phyloP scores from a whole-genome alignment of 495 filamentous ascomycete species.

The Tuber indicum region DNA sequence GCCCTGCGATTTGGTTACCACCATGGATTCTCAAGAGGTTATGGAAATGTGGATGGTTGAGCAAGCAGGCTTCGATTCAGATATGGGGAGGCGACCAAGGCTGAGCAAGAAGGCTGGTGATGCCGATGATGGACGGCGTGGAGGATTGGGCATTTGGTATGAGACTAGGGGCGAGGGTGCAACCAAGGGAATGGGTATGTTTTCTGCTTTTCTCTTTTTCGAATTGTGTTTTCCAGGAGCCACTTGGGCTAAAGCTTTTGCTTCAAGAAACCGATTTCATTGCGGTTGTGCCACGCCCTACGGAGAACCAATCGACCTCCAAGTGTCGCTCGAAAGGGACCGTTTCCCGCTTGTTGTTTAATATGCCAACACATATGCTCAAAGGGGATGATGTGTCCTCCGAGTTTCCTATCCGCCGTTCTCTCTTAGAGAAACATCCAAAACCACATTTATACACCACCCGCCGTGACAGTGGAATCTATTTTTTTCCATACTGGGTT shows the following conservation, averaged over 20 bases:
- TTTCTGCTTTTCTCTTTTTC: background rate
- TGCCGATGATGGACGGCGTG: constrained; percentile 56
- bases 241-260: background rate
- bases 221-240: background rate
- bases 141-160: constrained; percentile 83
- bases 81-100: constrained; percentile 34
- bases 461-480: constrained; percentile 83
- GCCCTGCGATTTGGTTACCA: constrained; percentile 90
- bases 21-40: constrained; percentile 71
- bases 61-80: constrained; percentile 58
- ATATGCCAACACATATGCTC: background rate
- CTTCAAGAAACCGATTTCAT: constrained; percentile 82
- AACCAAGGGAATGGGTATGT: constrained; percentile 56
- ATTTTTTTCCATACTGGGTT: constrained; percentile 88
- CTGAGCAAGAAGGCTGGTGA: constrained; percentile 35
- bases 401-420: constrained; percentile 12
- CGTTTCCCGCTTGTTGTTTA: background rate
- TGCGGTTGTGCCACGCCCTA: constrained; percentile 53
- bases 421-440: constrained; percentile 60
- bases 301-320: background rate
- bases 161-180: constrained; percentile 60
- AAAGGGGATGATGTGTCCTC: background rate
- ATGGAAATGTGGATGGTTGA: constrained; percentile 89
- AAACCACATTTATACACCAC: constrained; percentile 64
- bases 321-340: background rate